A percentile compares a stretch with the other conserved stretches of the same genome.
Conservation (phyloP, 768 basidiomycete genomes). For the Collybia nuda region DNA sequence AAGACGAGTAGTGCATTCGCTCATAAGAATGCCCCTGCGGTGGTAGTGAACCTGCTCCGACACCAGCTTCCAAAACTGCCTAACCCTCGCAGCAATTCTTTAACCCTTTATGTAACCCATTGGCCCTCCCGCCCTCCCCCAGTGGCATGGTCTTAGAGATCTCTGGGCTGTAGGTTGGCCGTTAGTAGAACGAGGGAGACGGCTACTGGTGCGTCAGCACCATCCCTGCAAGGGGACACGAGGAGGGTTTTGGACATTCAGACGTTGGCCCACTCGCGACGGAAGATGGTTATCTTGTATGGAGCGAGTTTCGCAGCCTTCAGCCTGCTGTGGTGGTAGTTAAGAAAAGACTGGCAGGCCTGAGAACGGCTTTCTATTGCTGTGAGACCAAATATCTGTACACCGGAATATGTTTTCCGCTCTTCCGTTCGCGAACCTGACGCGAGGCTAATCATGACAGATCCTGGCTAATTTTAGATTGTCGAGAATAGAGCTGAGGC, state of each 20-base stretch:
- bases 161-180: neutral
- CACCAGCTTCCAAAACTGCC: neutral
- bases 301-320: conserved; percentile 3
- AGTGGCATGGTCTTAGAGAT: no score
- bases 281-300: neutral
- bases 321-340: neutral
- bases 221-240: neutral
- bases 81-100: neutral
- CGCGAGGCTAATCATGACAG: no score
- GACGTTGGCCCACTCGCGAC: conserved; percentile 3
- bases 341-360: no score
- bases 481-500: no score
- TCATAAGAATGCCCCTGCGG: neutral
- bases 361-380: no score
- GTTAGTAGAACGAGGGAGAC: neutral
- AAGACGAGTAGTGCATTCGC: no score
- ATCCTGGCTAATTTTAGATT: no score
- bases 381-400: no score
- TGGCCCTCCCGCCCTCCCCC: neutral
- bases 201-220: neutral
- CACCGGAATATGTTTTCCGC: no score
- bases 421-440: no score
- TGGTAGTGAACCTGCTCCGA: neutral
- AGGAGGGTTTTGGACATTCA: neutral
- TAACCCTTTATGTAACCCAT: neutral